A percentile compares a stretch with the other conserved stretches of the same genome.
Evolutionary conservation across 148 eudicot species (phyloP).

Genomic region (Suaeda aralocaspica): DNA sequence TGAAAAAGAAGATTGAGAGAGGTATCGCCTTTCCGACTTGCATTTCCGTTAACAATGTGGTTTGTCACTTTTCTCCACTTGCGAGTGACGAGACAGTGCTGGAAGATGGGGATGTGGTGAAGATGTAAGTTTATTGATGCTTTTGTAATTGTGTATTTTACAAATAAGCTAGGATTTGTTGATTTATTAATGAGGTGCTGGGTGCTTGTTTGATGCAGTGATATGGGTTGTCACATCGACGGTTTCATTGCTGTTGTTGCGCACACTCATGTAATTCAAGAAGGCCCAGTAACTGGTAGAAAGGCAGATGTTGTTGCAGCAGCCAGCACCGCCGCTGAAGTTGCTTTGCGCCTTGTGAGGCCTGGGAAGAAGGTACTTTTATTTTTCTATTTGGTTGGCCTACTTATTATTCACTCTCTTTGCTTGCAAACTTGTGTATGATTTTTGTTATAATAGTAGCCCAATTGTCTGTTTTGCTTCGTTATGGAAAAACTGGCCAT

Average conservation of each 20-base stretch:
- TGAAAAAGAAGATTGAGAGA: slow-evolving; percentile 89
- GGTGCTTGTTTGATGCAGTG: slow-evolving; percentile 45
- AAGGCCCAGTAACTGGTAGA: slow-evolving; percentile 74
- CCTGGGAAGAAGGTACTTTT: slow-evolving; percentile 92
- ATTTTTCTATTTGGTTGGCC: no score
- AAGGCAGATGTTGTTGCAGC: slow-evolving; percentile 91
- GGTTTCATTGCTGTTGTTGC: slow-evolving; percentile 91
- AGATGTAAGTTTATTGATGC: slow-evolving; percentile 51
- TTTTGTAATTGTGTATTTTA: neutral
- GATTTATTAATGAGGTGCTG: neutral
- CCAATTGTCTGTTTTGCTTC: neutral
- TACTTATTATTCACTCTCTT: neutral
- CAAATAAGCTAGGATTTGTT: neutral
- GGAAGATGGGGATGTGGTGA: slow-evolving; percentile 75
- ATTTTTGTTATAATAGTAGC: neutral
- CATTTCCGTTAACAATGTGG: slow-evolving; percentile 75
- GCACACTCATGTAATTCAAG: slow-evolving; percentile 76
- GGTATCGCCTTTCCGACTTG: slow-evolving; percentile 96
- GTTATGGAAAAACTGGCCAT: no score
- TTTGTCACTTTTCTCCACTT: slow-evolving; percentile 79
- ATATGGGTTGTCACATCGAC: slow-evolving; percentile 91
- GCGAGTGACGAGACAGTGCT: slow-evolving; percentile 74
- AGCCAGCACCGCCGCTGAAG: slow-evolving; percentile 89
- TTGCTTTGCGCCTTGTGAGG: slow-evolving; percentile 85
- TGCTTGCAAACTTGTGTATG: neutral